Evolutionary conservation across 176 grass and related monocot species (phyloP).

Genomic region (Cenchrus purpureus): DNA sequence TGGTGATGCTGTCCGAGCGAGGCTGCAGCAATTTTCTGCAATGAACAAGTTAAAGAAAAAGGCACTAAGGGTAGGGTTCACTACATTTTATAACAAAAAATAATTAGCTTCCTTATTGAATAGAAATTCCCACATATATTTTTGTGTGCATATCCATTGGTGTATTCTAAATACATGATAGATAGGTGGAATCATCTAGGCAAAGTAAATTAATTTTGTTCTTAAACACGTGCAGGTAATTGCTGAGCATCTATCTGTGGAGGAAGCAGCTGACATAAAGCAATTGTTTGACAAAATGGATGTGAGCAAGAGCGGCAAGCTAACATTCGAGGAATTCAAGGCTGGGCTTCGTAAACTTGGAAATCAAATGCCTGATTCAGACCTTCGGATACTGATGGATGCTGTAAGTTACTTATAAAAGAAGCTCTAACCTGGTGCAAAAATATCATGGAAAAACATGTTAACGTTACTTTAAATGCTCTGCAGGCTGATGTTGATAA

Average conservation of each 20-base stretch:
- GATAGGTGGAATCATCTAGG: neutral
- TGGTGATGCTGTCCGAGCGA: conserved; percentile 79
- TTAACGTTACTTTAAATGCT: conserved; percentile 37
- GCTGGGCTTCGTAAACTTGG: conserved; percentile 69
- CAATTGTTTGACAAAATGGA: conserved; percentile 78
- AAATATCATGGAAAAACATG: conserved; percentile 7
- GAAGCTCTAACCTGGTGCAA: neutral
- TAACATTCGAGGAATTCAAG: conserved; percentile 88
- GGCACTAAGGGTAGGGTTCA: conserved; percentile 76
- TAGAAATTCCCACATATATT: neutral
- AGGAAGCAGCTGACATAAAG: conserved; percentile 92
- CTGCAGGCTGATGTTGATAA: conserved; percentile 83
- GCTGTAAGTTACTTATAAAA: conserved; percentile 60
- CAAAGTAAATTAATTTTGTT: conserved; percentile 19
- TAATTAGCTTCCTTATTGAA: conserved; percentile 13
- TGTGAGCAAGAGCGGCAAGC: conserved; percentile 64
- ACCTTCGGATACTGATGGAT: conserved; percentile 76
- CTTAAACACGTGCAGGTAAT: conserved; percentile 64
- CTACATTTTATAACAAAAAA: neutral
- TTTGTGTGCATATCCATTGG: neutral
- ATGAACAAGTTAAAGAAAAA: conserved; percentile 99
- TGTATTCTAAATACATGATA: conserved; percentile 3
- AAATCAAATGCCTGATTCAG: conserved; percentile 78
- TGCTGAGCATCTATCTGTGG: conserved; percentile 81
- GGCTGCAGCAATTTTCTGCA: conserved; percentile 89